Evolutionary conservation across 1,284 basidiomycete species (phyloP).

Genomic region (Macrocystidia cucumis): DNA sequence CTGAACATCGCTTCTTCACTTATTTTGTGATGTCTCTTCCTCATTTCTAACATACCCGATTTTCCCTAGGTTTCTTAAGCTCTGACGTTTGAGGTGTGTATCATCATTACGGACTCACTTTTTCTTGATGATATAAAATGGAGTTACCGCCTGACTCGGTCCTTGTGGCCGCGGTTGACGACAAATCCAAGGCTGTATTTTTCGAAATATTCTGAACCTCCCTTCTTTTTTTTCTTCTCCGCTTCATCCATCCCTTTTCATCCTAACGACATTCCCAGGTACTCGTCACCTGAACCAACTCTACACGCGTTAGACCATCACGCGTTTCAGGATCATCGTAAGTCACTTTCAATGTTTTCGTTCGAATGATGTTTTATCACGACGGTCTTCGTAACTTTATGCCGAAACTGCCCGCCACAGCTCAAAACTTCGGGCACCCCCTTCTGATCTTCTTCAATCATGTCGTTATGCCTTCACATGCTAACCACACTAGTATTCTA

Average conservation of each 20-base stretch:
- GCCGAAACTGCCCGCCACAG: constrained; percentile 89
- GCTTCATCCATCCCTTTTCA: neutral
- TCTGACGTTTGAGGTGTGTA: constrained; percentile 15
- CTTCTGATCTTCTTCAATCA: constrained; percentile 40
- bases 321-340: constrained; percentile 16
- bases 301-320: neutral
- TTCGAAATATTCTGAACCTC: constrained; percentile 40
- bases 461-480: neutral
- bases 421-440: constrained; percentile 76
- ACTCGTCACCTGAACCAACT: neutral
- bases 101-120: too few relatives aligned
- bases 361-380: constrained; percentile 50
- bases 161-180: constrained; percentile 43
- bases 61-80: too few relatives aligned
- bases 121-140: constrained; percentile 45
- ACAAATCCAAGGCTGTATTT: constrained; percentile 74
- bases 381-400: constrained; percentile 81
- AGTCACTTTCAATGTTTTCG: constrained; percentile 11
- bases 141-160: constrained; percentile 72
- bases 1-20: constrained; percentile 33
- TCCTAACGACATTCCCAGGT: neutral
- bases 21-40: too few relatives aligned
- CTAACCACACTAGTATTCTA: neutral
- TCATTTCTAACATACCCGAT: too few relatives aligned
- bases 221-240: constrained; percentile 3